Percentiles rank a stretch among this genome's conserved stretches.
phyloP scores from a whole-genome alignment of 2,329 filamentous ascomycete genomes.

The Rachicladosporium sp. region DNA sequence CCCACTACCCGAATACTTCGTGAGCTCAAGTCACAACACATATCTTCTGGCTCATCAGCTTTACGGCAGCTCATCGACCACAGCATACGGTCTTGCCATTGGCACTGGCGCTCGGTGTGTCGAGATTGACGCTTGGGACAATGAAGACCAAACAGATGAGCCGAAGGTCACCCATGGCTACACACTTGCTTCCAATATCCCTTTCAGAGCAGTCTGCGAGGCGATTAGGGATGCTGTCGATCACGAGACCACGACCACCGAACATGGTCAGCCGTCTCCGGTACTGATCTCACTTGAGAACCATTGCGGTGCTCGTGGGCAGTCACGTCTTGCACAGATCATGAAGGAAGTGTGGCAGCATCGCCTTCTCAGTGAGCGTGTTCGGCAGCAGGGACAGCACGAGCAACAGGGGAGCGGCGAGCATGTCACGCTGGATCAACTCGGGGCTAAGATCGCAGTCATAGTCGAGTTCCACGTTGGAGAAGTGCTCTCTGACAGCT shows the following conservation, averaged over 20 bases:
- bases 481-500: slow-evolving; percentile 35
- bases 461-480: slow-evolving; percentile 56
- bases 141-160: slow-evolving; percentile 46
- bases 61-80: slow-evolving; percentile 48
- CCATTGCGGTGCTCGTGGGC: slow-evolving; percentile 49
- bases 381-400: slow-evolving; percentile 43
- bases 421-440: slow-evolving; percentile 46
- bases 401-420: slow-evolving; percentile 42
- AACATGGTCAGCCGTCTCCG: slow-evolving; percentile 38
- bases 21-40: slow-evolving; percentile 63
- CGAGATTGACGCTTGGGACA: slow-evolving; percentile 63
- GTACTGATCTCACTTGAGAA: slow-evolving; percentile 57
- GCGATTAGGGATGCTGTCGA: slow-evolving; percentile 52
- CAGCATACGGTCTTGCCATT: slow-evolving; percentile 52
- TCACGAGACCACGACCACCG: slow-evolving; percentile 37
- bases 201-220: slow-evolving; percentile 53
- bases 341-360: slow-evolving; percentile 53
- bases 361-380: slow-evolving; percentile 44
- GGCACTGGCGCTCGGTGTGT: slow-evolving; percentile 55
- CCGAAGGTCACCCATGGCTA: slow-evolving; percentile 61
- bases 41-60: slow-evolving; percentile 61
- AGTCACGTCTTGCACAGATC: slow-evolving; percentile 49
- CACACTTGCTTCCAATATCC: slow-evolving; percentile 53
- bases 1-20: slow-evolving; percentile 56
- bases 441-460: slow-evolving; percentile 51